phyloP scores from a whole-genome alignment of 2,329 filamentous ascomycete species.

The Nothophoma quercina region DNA sequence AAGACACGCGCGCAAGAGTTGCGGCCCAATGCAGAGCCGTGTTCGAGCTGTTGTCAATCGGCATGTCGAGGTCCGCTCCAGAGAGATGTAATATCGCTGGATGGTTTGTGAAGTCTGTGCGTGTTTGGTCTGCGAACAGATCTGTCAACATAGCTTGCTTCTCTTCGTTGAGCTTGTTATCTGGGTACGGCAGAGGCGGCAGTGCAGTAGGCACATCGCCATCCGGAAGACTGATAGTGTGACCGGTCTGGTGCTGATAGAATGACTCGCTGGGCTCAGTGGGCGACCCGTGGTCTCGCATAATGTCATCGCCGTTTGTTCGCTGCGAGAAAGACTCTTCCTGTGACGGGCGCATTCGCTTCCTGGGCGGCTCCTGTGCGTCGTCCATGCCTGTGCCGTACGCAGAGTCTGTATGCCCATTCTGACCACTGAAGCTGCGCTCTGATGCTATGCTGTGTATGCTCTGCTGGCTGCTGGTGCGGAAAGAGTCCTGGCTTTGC shows the following conservation, averaged over 20 bases:
- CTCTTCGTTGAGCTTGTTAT: slow-evolving; percentile 71
- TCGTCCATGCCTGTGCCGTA: slow-evolving; percentile 68
- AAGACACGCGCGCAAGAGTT: slow-evolving; percentile 83
- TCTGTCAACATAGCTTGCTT: slow-evolving; percentile 88
- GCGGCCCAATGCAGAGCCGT: slow-evolving; percentile 97
- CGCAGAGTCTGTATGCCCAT: slow-evolving; percentile 66
- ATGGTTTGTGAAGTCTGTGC: slow-evolving; percentile 75
- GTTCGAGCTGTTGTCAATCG: slow-evolving; percentile 86
- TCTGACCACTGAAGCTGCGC: slow-evolving; percentile 69
- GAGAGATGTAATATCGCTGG: slow-evolving; percentile 79
- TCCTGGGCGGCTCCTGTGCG: slow-evolving; percentile 78
- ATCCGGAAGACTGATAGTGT: slow-evolving; percentile 55
- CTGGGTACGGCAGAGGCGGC: slow-evolving; percentile 68
- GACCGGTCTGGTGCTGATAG: slow-evolving; percentile 52
- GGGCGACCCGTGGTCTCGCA: slow-evolving; percentile 68
- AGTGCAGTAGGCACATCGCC: slow-evolving; percentile 67
- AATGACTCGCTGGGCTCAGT: slow-evolving; percentile 85
- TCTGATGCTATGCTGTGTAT: slow-evolving; percentile 74
- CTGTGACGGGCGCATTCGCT: slow-evolving; percentile 67
- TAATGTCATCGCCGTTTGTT: slow-evolving; percentile 60
- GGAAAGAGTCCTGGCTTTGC: slow-evolving; percentile 71
- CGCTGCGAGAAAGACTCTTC: slow-evolving; percentile 50
- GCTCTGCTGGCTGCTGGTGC: slow-evolving; percentile 81
- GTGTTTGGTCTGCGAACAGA: slow-evolving; percentile 61
- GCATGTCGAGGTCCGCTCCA: slow-evolving; percentile 85